A percentile compares a stretch with the other conserved stretches of the same genome.
These are phyloP conservation scores for Medicago lupulina DNA, from an alignment of 306 rosid genomes.

Conservation along the genomic window DNA sequence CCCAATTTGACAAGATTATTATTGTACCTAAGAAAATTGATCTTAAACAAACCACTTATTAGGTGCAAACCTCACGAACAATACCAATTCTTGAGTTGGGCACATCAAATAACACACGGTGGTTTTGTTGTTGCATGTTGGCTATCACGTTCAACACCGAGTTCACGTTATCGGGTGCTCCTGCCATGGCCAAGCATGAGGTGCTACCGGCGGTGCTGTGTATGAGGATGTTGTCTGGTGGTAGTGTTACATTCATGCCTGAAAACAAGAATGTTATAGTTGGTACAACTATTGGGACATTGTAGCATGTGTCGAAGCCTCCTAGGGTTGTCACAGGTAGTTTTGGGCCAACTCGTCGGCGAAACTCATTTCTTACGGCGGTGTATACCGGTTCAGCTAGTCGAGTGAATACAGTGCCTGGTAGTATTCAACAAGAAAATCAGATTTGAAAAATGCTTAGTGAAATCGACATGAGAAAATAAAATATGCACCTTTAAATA, in stretches of 20 bases:
- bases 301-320: constrained; percentile 95
- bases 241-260: constrained; percentile 88
- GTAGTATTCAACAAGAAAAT: neutral
- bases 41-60: constrained; percentile 15
- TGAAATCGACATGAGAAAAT: neutral
- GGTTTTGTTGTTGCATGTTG: constrained; percentile 95
- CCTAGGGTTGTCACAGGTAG: constrained; percentile 64
- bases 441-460: neutral
- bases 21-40: constrained; percentile 20
- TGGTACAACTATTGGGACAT: constrained; percentile 66
- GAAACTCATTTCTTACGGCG: constrained; percentile 77
- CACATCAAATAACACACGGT: constrained; percentile 74
- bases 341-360: constrained; percentile 58
- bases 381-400: constrained; percentile 73
- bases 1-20: constrained; percentile 36
- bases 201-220: constrained; percentile 73
- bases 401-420: constrained; percentile 91
- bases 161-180: constrained; percentile 84
- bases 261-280: constrained; percentile 80
- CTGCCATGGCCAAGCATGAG: constrained; percentile 85
- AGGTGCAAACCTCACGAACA: constrained; percentile 82
- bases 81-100: constrained; percentile 91
- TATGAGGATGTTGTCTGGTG: constrained; percentile 73
- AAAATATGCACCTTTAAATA: too few species aligned
- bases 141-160: constrained; percentile 92